Percentiles rank a stretch among this genome's conserved stretches.
These are phyloP conservation scores for Malassezia japonica DNA, from an alignment of 1,284 basidiomycete species.

Conservation along the genomic window DNA sequence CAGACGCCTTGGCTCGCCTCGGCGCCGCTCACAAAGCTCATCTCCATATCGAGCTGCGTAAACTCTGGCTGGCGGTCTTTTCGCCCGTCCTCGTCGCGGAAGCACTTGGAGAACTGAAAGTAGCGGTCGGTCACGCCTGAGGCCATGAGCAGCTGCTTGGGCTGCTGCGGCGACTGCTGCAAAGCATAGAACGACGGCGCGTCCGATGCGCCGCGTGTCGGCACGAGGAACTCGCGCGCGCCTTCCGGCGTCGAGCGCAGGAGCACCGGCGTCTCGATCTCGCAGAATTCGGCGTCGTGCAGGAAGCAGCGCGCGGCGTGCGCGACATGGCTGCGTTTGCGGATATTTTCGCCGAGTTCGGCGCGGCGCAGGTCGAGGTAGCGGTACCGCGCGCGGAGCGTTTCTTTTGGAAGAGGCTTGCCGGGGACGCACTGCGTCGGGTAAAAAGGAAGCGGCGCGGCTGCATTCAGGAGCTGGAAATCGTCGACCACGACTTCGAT, in stretches of 20 bases:
- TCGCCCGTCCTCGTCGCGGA: conserved; percentile 86
- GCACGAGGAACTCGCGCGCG: conserved; percentile 85
- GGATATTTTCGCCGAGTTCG: conserved; percentile 65
- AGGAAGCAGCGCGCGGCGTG: conserved; percentile 66
- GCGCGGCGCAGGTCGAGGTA: conserved; percentile 76
- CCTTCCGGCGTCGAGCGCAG: conserved; percentile 87
- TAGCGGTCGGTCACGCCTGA: conserved; percentile 83
- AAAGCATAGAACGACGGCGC: conserved; percentile 67
- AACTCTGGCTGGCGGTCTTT: conserved; percentile 94
- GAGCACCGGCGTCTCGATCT: conserved; percentile 88
- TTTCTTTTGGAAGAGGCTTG: conserved; percentile 60
- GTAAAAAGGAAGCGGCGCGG: conserved; percentile 64
- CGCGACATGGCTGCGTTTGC: conserved; percentile 67
- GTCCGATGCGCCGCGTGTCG: conserved; percentile 55
- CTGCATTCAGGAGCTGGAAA: conserved; percentile 69
- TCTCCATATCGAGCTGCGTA: conserved; percentile 90
- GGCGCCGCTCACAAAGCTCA: conserved; percentile 77
- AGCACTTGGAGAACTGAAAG: conserved; percentile 85
- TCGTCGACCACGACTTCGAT: conserved; percentile 68
- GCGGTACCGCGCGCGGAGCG: conserved; percentile 70
- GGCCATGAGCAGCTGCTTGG: conserved; percentile 82
- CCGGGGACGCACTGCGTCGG: conserved; percentile 57
- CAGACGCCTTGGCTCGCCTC: conserved; percentile 51
- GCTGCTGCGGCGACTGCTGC: conserved; percentile 88
- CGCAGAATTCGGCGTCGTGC: conserved; percentile 67